Conservation (phyloP, 148 eudicot genomes). For the Silene conica region DNA sequence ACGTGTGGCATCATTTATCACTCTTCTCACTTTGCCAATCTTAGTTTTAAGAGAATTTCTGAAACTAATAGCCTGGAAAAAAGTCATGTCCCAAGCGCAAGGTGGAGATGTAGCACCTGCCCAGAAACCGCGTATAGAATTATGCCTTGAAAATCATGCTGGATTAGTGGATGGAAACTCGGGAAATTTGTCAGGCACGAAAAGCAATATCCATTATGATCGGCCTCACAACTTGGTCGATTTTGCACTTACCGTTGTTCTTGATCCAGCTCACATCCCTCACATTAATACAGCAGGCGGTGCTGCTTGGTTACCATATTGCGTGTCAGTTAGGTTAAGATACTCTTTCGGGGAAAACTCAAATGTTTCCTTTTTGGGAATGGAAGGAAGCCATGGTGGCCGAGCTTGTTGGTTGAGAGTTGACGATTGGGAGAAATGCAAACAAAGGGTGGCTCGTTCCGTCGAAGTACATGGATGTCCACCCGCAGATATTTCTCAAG, state of each 20-base stretch:
- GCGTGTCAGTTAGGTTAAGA: constrained; percentile 82
- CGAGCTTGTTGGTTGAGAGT: constrained; percentile 75
- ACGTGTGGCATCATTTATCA: constrained; percentile 96
- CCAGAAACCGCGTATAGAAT: constrained; percentile 87
- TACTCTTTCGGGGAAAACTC: constrained; percentile 73
- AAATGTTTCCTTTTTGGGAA: constrained; percentile 61
- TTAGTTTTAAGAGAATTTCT: constrained; percentile 81
- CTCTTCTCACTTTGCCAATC: constrained; percentile 92
- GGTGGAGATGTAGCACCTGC: constrained; percentile 79
- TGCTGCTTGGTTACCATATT: constrained; percentile 97
- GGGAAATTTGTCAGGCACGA: constrained; percentile 61
- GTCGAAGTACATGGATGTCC: constrained; percentile 56
- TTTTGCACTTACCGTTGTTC: constrained; percentile 86
- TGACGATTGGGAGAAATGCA: constrained; percentile 91
- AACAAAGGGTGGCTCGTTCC: constrained; percentile 66
- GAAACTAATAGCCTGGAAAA: constrained; percentile 93
- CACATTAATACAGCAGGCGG: constrained; percentile 90
- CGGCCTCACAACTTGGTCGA: constrained; percentile 73
- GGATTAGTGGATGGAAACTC: constrained; percentile 65
- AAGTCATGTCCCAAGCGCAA: constrained; percentile 77
- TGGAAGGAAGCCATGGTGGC: constrained; percentile 99
- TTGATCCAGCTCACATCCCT: constrained; percentile 84
- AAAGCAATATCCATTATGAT: constrained; percentile 89
- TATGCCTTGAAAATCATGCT: constrained; percentile 91
- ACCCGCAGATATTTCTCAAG: constrained; percentile 62